phyloP scores from a whole-genome alignment of 2,329 filamentous ascomycete genomes.

The Ascochyta fabae region DNA sequence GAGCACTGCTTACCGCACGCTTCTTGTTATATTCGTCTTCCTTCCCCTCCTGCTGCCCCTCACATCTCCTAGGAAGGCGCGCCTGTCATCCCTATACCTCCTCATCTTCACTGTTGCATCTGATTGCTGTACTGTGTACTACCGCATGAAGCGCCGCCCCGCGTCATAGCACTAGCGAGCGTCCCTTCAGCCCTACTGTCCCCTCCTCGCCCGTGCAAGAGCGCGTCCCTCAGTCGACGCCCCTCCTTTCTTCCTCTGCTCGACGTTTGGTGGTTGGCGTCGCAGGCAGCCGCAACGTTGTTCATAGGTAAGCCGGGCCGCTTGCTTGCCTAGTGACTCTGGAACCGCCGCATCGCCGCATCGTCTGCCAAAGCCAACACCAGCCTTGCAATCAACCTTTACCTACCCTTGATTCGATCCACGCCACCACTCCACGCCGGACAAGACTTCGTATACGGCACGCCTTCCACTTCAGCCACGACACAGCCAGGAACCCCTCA shows the following conservation, averaged over 20 bases:
- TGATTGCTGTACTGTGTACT: not conserved
- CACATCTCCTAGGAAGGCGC: constrained; percentile 2
- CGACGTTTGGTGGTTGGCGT: constrained; percentile 1
- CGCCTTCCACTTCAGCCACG: not conserved
- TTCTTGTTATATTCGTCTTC: not conserved
- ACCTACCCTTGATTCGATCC: not conserved
- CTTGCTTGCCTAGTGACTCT: constrained; percentile 1
- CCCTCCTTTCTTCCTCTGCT: constrained; percentile 7
- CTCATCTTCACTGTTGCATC: not conserved
- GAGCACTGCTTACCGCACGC: constrained; percentile 5
- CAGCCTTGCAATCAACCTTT: not conserved
- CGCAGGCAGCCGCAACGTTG: not conserved
- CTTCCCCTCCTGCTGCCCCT: constrained; percentile 1
- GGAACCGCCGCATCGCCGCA: constrained; percentile 1
- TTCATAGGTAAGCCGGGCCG: constrained; percentile 1
- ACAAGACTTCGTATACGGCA: not conserved
- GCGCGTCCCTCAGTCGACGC: constrained; percentile 11
- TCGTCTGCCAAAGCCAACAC: not conserved
- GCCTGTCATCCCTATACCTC: not conserved
- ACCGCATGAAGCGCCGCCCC: constrained; percentile 16
- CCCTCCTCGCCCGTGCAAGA: constrained; percentile 13
- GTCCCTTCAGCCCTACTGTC: constrained; percentile 16
- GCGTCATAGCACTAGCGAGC: constrained; percentile 19
- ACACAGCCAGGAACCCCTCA: constrained; percentile 8
- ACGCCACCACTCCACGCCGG: not conserved